A percentile compares a stretch with the other conserved stretches of the same genome.
These are phyloP conservation scores for Coleophoma cylindrospora DNA, from an alignment of 2,329 filamentous ascomycete species.

Conservation along the genomic window DNA sequence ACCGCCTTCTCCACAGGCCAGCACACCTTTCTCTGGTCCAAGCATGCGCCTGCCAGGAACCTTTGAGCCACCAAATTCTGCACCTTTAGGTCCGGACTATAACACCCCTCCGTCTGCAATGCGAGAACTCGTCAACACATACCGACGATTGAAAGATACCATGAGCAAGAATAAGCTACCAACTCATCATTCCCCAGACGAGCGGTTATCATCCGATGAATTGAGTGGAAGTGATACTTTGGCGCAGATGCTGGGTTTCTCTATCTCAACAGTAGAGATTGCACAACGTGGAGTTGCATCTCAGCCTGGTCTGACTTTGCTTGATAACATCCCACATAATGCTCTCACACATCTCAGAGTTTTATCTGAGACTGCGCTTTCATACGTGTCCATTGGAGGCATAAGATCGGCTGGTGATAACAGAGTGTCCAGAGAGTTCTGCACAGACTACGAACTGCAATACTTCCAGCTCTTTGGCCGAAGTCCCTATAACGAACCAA, in stretches of 20 bases:
- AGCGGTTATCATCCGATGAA: constrained; percentile 29
- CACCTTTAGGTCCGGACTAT: constrained; percentile 4
- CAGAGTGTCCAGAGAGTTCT: constrained; percentile 61
- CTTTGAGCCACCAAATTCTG: background rate
- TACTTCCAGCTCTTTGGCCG: constrained; percentile 64
- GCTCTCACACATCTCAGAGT: constrained; percentile 82
- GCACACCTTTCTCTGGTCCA: background rate
- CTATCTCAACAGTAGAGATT: constrained; percentile 86
- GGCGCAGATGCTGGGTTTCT: constrained; percentile 68
- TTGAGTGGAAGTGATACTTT: constrained; percentile 54
- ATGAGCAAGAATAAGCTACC: constrained; percentile 49
- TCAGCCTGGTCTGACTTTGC: constrained; percentile 65
- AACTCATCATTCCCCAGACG: constrained; percentile 26
- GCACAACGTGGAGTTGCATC: constrained; percentile 81
- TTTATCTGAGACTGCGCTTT: constrained; percentile 80
- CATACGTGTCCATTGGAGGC: constrained; percentile 75
- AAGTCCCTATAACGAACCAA: constrained; percentile 2
- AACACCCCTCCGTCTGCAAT: constrained; percentile 36
- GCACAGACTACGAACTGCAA: constrained; percentile 64
- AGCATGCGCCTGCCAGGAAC: background rate
- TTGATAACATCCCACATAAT: constrained; percentile 82
- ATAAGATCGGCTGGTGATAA: constrained; percentile 56
- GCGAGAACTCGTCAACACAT: constrained; percentile 54
- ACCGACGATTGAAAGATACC: constrained; percentile 55
- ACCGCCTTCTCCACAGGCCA: constrained; percentile 16